Evolutionary conservation across 768 basidiomycete genomes (phyloP), one percentile per base, ranked within the genome.

Genomic region (Paxillus ammoniavirescens): DNA sequence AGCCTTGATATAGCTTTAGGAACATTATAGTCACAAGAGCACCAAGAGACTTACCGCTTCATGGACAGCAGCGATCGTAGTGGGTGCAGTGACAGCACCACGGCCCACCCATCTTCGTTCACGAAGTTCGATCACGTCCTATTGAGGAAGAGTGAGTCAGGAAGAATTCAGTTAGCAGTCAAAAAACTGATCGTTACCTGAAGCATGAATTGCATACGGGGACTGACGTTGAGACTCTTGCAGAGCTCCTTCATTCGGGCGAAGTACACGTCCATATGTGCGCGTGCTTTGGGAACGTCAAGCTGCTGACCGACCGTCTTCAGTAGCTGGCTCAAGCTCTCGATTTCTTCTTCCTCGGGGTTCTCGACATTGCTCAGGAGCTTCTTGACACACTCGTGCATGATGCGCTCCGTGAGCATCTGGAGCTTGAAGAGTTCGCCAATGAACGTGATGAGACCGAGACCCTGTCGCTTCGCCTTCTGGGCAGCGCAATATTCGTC

Each of bases 311-410:
- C 96, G 49, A 98, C 91, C 7, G 96, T 98, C 18, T 87, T 81
- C 49, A 99, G 71, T 49, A 98, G 81, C 69, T 93, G 93, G 80
- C 94, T 97, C 52, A 97, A 80, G 44, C 88, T 91, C 79, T 98
- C 96, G 58, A 99, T 90, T 66, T 97, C 95, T 75, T 98, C 96
- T 73, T 98, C 96, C 65, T 98, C 94, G 0, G 94, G 97, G 64
- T 92, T 91, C 61, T 93, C 87, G 53, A 96, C 88, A 67, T 99
- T 98, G 50, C 87, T 83, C 12, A 98, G 78, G 12, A 98, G 81
- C 74, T 95, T 94, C 82, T 93, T 93, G 68, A 98, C 86, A 78
- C 95, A 99, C 72, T 93, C 91, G 77, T 94, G 91, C 91, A 98
- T 99, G 75, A 98, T 96, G 61, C 93, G 87, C 75, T 94, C 93